Evolutionary conservation across 1,139 yeast genomes (phyloP).

Genomic region (Pichia sp.): DNA sequence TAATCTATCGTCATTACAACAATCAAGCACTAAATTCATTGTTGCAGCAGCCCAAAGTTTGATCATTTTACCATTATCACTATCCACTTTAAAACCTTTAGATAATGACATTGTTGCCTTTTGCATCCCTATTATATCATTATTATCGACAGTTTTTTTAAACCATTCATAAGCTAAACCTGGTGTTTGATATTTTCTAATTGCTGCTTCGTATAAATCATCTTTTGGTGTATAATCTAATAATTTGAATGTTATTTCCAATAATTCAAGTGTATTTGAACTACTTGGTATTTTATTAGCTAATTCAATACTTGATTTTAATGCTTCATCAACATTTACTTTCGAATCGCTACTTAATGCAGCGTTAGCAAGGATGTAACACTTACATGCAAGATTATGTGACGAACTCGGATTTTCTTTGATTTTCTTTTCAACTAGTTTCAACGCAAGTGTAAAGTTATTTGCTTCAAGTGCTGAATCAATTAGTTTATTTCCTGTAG

Average conservation of each 20-base stretch:
- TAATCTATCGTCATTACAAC: constrained; percentile 27
- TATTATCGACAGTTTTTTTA: constrained; percentile 33
- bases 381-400: constrained; percentile 32
- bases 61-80: constrained; percentile 29
- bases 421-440: constrained; percentile 43
- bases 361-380: constrained; percentile 26
- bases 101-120: constrained; percentile 41
- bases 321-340: constrained; percentile 5
- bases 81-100: constrained; percentile 22
- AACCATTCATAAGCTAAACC: constrained; percentile 46
- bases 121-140: constrained; percentile 40
- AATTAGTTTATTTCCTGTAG: constrained; percentile 14
- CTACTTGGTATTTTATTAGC: constrained; percentile 49
- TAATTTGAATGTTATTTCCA: constrained; percentile 36
- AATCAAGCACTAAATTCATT: constrained; percentile 30
- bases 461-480: constrained; percentile 46
- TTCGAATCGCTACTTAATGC: constrained; percentile 2
- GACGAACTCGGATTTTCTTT: constrained; percentile 45
- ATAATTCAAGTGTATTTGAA: constrained; percentile 42
- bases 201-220: constrained; percentile 48
- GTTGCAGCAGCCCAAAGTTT: constrained; percentile 46
- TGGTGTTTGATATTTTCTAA: constrained; percentile 47
- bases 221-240: constrained; percentile 35
- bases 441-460: constrained; percentile 47
- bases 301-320: constrained; percentile 32